phyloP scores from a whole-genome alignment of 2,329 filamentous ascomycete genomes.

The Colletotrichum melonis region DNA sequence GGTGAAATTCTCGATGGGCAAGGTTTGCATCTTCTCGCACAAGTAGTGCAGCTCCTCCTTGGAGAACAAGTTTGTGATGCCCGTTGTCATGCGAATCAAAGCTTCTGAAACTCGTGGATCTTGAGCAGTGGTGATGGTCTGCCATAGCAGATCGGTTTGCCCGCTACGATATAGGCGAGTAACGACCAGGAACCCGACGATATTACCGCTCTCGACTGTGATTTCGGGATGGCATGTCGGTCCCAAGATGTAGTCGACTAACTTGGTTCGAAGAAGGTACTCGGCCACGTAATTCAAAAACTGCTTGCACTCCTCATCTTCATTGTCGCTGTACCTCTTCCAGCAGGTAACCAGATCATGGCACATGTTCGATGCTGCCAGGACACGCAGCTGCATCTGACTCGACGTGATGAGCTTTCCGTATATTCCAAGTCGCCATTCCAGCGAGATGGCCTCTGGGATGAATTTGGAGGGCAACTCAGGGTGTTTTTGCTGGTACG shows the following conservation, averaged over 20 bases:
- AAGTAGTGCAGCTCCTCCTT: conserved; percentile 69
- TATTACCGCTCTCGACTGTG: conserved; percentile 82
- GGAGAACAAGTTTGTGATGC: conserved; percentile 61
- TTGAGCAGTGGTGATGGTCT: conserved; percentile 81
- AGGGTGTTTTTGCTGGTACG: conserved; percentile 49
- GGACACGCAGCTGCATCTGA: conserved; percentile 90
- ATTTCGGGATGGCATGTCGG: conserved; percentile 93
- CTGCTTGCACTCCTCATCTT: conserved; percentile 50
- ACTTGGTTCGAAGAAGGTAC: conserved; percentile 74
- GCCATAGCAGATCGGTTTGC: conserved; percentile 87
- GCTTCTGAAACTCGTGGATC: conserved; percentile 88
- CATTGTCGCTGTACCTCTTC: conserved; percentile 63
- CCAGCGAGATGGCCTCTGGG: conserved; percentile 63
- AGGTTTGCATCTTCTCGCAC: conserved; percentile 74
- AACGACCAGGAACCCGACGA: conserved; percentile 87
- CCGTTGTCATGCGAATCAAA: conserved; percentile 73
- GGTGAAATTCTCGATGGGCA: conserved; percentile 74
- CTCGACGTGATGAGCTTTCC: conserved; percentile 82
- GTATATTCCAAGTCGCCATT: conserved; percentile 78
- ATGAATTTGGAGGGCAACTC: conserved; percentile 51
- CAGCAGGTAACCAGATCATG: conserved; percentile 75
- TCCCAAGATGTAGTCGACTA: conserved; percentile 89
- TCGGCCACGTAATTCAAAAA: conserved; percentile 76
- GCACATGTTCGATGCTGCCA: conserved; percentile 81
- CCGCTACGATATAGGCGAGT: conserved; percentile 77